Base-by-base conservation (phyloP, 2,329 filamentous ascomycete species). In the Mycosphaerella sp. region DNA sequence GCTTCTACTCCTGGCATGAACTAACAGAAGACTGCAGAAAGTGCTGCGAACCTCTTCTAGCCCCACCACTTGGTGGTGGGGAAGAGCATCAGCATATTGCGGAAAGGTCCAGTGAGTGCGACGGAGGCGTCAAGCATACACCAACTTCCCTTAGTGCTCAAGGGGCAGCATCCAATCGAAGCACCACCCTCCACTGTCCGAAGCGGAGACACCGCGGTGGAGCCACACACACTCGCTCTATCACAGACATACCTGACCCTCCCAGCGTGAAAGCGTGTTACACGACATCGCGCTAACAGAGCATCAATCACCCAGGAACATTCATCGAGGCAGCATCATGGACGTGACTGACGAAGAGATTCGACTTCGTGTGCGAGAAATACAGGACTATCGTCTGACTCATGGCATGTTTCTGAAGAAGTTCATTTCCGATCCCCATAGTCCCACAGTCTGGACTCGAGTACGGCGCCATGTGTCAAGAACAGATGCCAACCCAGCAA, bases 361-460 rank as follows among this genome's bases (percentile, higher is more conserved):
- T 10, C 39, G 45, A 14, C 49, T 52, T 14, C 58, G 70, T 14
- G 49, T 65, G n/a, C 48, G 55, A 1, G 64, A 70, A 16, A 66
- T 70, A 30, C 63, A 70, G 53, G 72, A 74, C 58, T 73, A 69
- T 60, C 70, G 71, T 50, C 49, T 73, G 46, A 71, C 66, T 36
- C 71, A 73, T 58, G 70, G 71, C 41, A 69, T 66, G 2, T 54
- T 72, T 5, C 59, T 73, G 27, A 73, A 72, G 48, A 30, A 27
- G 7, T 44, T 44, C n/a, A 18, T 17, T 10, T n/a, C 21, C 30
- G 6, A 34, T n/a, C 3, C 16, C 3, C 14, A 13, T 7, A 9
- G 3, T 25, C 17, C 42, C 9, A 36, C 27, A 17, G 16, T 21
- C 8, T 16, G 34, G 17, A 21, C 27, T 30, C 32, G 18, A 16